Conservation (phyloP, 2,329 filamentous ascomycete genomes). For the Aspergillus thermomutatus region DNA sequence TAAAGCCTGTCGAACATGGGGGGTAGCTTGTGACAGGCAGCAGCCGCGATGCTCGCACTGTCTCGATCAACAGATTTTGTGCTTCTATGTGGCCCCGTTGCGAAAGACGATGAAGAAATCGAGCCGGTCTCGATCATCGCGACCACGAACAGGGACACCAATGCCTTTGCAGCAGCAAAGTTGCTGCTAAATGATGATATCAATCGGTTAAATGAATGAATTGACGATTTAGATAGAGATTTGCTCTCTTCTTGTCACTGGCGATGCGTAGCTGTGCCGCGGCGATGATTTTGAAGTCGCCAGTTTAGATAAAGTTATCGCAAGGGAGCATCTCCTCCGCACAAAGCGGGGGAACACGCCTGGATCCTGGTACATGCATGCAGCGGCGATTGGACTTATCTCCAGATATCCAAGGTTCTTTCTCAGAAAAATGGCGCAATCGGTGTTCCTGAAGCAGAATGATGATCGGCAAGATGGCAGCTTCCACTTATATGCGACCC, state of each 20-base stretch:
- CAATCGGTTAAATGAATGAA: not conserved
- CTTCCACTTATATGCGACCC: not conserved
- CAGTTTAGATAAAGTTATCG: not conserved
- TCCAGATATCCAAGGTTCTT: not conserved
- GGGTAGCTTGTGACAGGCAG: slow-evolving; percentile 25
- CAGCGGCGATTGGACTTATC: not conserved
- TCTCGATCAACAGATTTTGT: slow-evolving; percentile 29
- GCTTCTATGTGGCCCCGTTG: slow-evolving; percentile 32
- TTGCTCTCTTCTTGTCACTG: not conserved
- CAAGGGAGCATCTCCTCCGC: not conserved
- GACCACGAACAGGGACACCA: not conserved
- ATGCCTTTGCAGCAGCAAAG: not conserved
- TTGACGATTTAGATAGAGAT: not conserved
- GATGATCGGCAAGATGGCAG: not conserved
- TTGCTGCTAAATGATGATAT: not conserved
- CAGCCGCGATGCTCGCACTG: slow-evolving; percentile 31
- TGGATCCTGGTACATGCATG: not conserved
- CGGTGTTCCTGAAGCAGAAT: not conserved
- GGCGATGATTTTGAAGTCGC: not conserved
- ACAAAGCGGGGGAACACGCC: not conserved
- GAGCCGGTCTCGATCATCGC: slow-evolving; percentile 4
- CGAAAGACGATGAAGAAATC: slow-evolving; percentile 16
- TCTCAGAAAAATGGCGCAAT: not conserved
- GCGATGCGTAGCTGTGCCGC: not conserved
- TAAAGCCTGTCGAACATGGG: slow-evolving; percentile 28